Conservation (phyloP, 2,329 filamentous ascomycete species). For the Hysterium pulicare region DNA sequence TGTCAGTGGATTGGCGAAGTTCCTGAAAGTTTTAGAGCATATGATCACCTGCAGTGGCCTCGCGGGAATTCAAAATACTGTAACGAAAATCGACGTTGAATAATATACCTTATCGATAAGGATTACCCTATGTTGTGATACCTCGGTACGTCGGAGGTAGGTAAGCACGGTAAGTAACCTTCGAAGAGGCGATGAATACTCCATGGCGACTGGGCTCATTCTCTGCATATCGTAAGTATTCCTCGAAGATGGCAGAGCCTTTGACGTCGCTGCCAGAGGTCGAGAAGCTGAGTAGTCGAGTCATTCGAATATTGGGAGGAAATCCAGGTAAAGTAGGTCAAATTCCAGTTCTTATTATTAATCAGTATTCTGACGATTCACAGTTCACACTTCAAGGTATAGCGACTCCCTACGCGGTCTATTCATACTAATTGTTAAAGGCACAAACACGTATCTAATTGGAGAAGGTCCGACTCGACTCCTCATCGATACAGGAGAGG, state of each 20-base stretch:
- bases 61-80: too few relatives aligned
- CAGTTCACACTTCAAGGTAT: constrained; percentile 62
- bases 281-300: constrained; percentile 71
- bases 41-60: too few relatives aligned
- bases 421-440: constrained; percentile 38
- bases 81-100: too few relatives aligned
- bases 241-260: constrained; percentile 56
- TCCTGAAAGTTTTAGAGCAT: too few relatives aligned
- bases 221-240: constrained; percentile 17
- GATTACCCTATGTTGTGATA: too few relatives aligned
- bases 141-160: too few relatives aligned
- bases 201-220: constrained; percentile 20
- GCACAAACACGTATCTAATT: constrained; percentile 93
- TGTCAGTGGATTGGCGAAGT: too few relatives aligned
- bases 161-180: too few relatives aligned
- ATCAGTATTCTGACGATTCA: constrained; percentile 1
- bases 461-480: constrained; percentile 71
- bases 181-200: too few relatives aligned
- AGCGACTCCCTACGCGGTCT: not conserved
- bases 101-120: too few relatives aligned
- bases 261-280: constrained; percentile 67
- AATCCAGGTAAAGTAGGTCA: constrained; percentile 78
- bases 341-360: not conserved
- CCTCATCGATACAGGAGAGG: constrained; percentile 88
- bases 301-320: constrained; percentile 81